These are phyloP conservation scores for Oxytropis ochrocephala DNA, from an alignment of 306 rosid species.

Conservation along the genomic window DNA sequence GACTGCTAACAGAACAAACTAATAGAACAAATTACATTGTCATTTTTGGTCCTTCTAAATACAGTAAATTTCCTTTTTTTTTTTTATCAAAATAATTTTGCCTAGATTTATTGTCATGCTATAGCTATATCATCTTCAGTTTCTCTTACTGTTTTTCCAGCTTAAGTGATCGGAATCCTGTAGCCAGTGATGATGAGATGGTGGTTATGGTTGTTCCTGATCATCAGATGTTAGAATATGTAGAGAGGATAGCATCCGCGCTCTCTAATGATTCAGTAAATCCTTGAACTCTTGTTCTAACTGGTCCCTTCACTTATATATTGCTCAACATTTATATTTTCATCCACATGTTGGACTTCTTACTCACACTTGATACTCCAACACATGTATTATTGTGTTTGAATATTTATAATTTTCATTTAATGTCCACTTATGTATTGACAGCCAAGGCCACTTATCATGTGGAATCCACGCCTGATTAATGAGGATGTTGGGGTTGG, in stretches of 20 bases:
- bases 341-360: too few species aligned
- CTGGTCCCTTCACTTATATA: too few species aligned
- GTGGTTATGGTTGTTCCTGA: constrained; percentile 96
- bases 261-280: constrained; percentile 81
- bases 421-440: constrained; percentile 9
- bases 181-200: constrained; percentile 74
- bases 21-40: too few species aligned
- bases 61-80: too few species aligned
- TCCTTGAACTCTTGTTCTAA: constrained; percentile 20
- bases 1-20: too few species aligned
- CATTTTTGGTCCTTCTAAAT: too few species aligned
- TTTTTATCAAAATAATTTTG: neutral
- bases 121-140: neutral
- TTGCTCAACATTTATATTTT: too few species aligned
- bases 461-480: constrained; percentile 96
- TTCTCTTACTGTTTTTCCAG: constrained; percentile 36
- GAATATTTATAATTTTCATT: neutral
- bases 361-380: too few species aligned
- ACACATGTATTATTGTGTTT: neutral
- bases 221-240: constrained; percentile 89
- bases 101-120: neutral
- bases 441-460: constrained; percentile 91
- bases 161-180: constrained; percentile 88
- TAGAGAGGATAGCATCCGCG: constrained; percentile 72
- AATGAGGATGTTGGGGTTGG: constrained; percentile 98